Evolutionary conservation across 2,329 filamentous ascomycete species (phyloP).

Genomic region (Aspergillus flavus): DNA sequence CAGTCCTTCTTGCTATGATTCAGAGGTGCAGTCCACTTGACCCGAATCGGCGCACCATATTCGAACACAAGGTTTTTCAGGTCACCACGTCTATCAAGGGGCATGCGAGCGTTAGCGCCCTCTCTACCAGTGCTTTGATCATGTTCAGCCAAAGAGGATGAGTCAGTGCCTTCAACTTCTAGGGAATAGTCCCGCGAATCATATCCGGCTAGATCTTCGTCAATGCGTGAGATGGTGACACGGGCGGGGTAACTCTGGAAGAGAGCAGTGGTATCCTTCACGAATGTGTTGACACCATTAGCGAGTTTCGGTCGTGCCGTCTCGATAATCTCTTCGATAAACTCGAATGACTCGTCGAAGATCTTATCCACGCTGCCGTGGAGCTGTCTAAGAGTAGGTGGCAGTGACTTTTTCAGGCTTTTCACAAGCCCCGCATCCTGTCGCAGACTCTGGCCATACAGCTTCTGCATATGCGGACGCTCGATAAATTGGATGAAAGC

Average conservation of each 20-base stretch:
- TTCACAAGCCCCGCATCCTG: constrained; percentile 88
- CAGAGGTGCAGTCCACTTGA: constrained; percentile 85
- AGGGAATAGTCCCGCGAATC: constrained; percentile 81
- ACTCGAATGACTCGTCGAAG: constrained; percentile 81
- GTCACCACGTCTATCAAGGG: constrained; percentile 61
- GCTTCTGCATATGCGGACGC: constrained; percentile 96
- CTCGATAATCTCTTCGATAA: constrained; percentile 89
- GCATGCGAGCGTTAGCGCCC: constrained; percentile 68
- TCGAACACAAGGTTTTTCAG: constrained; percentile 78
- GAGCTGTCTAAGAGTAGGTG: constrained; percentile 78
- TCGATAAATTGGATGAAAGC: constrained; percentile 92
- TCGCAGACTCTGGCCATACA: constrained; percentile 83
- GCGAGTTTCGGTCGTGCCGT: constrained; percentile 82
- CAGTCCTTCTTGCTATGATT: constrained; percentile 91
- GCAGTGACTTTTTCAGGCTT: constrained; percentile 84
- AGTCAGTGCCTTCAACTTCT: constrained; percentile 68
- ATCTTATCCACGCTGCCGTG: constrained; percentile 85
- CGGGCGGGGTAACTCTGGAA: constrained; percentile 89
- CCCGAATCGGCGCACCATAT: constrained; percentile 86
- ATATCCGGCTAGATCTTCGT: constrained; percentile 77
- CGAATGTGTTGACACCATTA: constrained; percentile 80
- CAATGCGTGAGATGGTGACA: constrained; percentile 77
- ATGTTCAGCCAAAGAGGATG: constrained; percentile 53
- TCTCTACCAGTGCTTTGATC: constrained; percentile 73
- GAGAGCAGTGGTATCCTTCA: constrained; percentile 81